A percentile compares a stretch with the other conserved stretches of the same genome.
Evolutionary conservation across 2,329 filamentous ascomycete species (phyloP).

Genomic region (Stenocarpella maydis): DNA sequence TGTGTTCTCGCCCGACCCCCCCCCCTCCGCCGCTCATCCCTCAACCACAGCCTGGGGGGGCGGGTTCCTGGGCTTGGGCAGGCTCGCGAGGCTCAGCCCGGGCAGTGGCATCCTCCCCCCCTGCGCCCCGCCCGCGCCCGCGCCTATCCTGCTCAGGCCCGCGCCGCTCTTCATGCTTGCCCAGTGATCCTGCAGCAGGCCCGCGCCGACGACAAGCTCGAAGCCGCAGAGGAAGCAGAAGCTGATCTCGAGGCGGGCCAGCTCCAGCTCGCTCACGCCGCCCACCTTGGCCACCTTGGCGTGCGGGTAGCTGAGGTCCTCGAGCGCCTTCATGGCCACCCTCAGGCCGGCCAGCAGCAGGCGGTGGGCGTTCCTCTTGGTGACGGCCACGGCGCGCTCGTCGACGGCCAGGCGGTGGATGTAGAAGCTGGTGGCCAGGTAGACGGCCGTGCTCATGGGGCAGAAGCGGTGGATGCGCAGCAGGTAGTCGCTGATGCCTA

Average conservation of each 20-base stretch:
- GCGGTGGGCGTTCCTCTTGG: slow-evolving; percentile 84
- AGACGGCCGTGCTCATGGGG: slow-evolving; percentile 92
- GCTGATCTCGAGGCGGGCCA: slow-evolving; percentile 86
- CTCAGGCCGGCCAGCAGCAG: slow-evolving; percentile 83
- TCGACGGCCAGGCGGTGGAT: slow-evolving; percentile 83
- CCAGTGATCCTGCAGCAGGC: slow-evolving; percentile 70
- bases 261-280: slow-evolving; percentile 82
- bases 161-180: slow-evolving; percentile 60
- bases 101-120: slow-evolving; percentile 11
- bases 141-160: slow-evolving; percentile 24
- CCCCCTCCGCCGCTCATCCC: neutral
- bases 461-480: slow-evolving; percentile 88
- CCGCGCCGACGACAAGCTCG: slow-evolving; percentile 72
- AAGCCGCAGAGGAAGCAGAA: slow-evolving; percentile 90
- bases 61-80: slow-evolving; percentile 13
- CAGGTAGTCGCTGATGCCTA: slow-evolving; percentile 85
- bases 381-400: slow-evolving; percentile 81
- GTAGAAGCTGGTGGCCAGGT: slow-evolving; percentile 87
- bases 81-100: slow-evolving; percentile 22
- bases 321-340: slow-evolving; percentile 93
- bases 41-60: slow-evolving; percentile 8
- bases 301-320: slow-evolving; percentile 90
- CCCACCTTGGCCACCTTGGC: slow-evolving; percentile 85
- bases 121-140: neutral
- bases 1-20: neutral